Evolutionary conservation across 768 basidiomycete genomes (phyloP), one percentile per base, ranked within the genome.

Genomic region (Trametes cingulata): DNA sequence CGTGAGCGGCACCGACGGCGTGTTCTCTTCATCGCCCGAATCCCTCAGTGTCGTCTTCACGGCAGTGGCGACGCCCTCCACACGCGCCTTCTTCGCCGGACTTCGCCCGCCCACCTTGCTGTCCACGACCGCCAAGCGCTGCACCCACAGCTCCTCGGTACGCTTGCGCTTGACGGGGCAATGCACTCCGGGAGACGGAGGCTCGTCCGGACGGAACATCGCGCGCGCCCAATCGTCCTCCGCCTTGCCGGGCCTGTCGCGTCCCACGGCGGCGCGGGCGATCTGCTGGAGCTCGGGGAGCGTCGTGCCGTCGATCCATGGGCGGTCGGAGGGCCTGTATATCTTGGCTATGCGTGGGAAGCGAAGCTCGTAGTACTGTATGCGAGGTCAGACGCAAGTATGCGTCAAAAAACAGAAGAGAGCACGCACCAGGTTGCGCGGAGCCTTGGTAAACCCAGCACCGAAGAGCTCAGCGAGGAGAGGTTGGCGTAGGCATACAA

Each of bases 281-380:
- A 86, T 78, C 2, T 71, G 69, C 58, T 88, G 82, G 14, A 88
- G 71, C 19, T 77, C 76, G 20, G 78, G 72, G 3, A 87, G 74
- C 22, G 77, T 75, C 29, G 80, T 66, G 19, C 80, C 80, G 35
- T 87, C 84, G 35, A 69, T 74, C 86, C 90, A 92, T n/a, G 75
- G 69, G 17, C 93, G 82, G 60, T 93, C 90, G 22, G 69, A 72
- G 0, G 75, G 67, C 7, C 87, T 82, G 70, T 82, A 83, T 1
- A 86, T 73, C 69, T 94, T 95, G 35, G 80, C 80, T 29, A 95
- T 78, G 49, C 94, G 80, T 0, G 94, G 91, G 70, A 90, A 95
- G 20, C 94, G 87, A 5, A 94, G 77, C 63, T 91, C 91, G 69
- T 95, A 95, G 67, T 87, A 78, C 91, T 93, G 60, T 14, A 42